Base-by-base conservation (phyloP, 2,329 filamentous ascomycete species). In the Akanthomyces uredinophilus region DNA sequence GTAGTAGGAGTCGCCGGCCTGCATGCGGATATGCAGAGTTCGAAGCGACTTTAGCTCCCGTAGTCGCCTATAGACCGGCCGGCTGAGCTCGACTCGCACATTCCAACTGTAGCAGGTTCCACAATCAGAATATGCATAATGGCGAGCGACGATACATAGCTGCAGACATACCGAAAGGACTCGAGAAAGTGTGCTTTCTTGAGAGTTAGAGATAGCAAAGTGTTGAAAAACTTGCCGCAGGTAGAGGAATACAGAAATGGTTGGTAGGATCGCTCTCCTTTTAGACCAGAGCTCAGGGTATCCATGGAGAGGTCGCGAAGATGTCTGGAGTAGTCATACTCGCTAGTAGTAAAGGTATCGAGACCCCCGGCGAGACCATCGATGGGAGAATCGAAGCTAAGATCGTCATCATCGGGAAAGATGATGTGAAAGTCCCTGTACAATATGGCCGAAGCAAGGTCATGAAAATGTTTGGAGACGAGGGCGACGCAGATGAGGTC, bases 141-240 rank as follows among this genome's bases (percentile, higher is more conserved):
- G 58, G 53, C 7, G 20, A 32, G n/a, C 32, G 29, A 20, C 4
- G 18, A 24, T n/a, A n/a, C n/a, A n/a, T 20, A 24, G 16, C 51
- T 27, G n/a, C 35, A 44, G 29, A 71, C 80, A 64, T 67, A 86
- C 83, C 74, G 77, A 67, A 88, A 87, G 3, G 75, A 76, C 68
- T 88, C 85, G 27, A 88, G 75, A 1, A 77, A 74, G 49, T 72
- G 77, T 32, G 84, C 79, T 66, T 82, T 83, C 66, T 80, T 82
- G 64, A 88, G 69, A 1, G 83, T 81, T 68, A 87, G 68, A 35
- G 82, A 77, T 6, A 88, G 71, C 47, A 88, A 71, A 0, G 84
- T 86, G 66, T 85, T 88, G 70, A 88, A 78, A 62, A 88, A 86
- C 73, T 86, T 87, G 57, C 85, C 85, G 67, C 82, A 85, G 69